Evolutionary conservation across 2,329 filamentous ascomycete species (phyloP).

Genomic region (Clarireedia paspali): DNA sequence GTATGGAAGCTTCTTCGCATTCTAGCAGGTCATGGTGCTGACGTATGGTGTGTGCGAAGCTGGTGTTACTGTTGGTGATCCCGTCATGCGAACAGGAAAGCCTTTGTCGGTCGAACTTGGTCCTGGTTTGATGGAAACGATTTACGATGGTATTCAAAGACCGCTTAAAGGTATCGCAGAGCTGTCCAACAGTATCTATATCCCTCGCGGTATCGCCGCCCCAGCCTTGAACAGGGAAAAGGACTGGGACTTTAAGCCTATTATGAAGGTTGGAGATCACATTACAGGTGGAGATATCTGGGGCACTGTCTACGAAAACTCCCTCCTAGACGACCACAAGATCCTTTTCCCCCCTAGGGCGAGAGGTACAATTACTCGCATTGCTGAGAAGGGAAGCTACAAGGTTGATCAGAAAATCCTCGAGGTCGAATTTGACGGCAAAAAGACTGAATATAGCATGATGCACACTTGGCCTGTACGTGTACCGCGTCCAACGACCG

Average conservation of each 20-base stretch:
- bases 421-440: conserved; percentile 94
- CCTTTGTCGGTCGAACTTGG: conserved; percentile 95
- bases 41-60: conserved; percentile 42
- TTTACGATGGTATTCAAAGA: conserved; percentile 98
- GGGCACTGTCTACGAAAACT: conserved; percentile 93
- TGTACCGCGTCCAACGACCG: conserved; percentile 83
- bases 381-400: conserved; percentile 83
- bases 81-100: conserved; percentile 84
- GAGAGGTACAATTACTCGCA: conserved; percentile 84
- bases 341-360: conserved; percentile 87
- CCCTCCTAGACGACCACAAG: conserved; percentile 85
- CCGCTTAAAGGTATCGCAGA: conserved; percentile 80
- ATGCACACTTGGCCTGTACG: conserved; percentile 99
- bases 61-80: conserved; percentile 92
- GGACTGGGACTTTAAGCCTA: conserved; percentile 94
- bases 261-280: conserved; percentile 91
- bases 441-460: conserved; percentile 91
- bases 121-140: conserved; percentile 94
- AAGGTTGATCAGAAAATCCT: conserved; percentile 91
- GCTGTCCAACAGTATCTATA: conserved; percentile 83
- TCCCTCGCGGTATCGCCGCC: conserved; percentile 84
- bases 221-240: conserved; percentile 83
- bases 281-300: conserved; percentile 95
- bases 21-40: not conserved
- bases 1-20: conserved; percentile 40